These are phyloP conservation scores for Ogataea hybrid DNA, from an alignment of 1,139 yeast genomes.

Conservation along the genomic window DNA sequence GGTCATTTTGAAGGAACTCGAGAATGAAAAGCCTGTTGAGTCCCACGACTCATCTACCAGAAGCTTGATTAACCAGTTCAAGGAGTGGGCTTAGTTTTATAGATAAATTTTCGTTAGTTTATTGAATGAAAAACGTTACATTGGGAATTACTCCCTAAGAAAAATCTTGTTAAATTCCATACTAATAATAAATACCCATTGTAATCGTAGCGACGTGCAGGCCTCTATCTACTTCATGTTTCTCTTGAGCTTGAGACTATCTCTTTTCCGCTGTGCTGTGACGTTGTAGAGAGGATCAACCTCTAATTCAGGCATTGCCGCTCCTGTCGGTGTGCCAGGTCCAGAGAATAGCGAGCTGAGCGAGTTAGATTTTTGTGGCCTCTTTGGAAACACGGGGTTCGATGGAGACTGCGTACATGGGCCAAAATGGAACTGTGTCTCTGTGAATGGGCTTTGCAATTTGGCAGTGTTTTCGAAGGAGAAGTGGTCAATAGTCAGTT, in stretches of 20 bases:
- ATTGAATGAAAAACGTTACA: background rate
- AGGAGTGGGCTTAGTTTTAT: conserved; percentile 63
- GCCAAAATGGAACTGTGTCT: conserved; percentile 17
- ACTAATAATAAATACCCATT: background rate
- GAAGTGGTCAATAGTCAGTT: conserved; percentile 15
- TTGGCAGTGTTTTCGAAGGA: conserved; percentile 19
- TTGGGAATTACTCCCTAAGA: background rate
- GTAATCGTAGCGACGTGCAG: background rate
- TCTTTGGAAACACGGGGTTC: background rate
- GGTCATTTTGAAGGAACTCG: conserved; percentile 87
- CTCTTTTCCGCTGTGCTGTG: conserved; percentile 40
- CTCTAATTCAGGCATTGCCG: conserved; percentile 18
- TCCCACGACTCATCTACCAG: conserved; percentile 90
- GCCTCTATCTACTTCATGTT: conserved; percentile 22
- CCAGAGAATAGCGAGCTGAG: conserved; percentile 7
- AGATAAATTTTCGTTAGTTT: background rate
- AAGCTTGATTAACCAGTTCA: conserved; percentile 91
- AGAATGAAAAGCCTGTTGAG: conserved; percentile 51
- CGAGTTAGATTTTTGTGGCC: conserved; percentile 8
- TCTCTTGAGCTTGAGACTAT: conserved; percentile 39
- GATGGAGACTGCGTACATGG: conserved; percentile 1
- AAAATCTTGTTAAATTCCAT: background rate
- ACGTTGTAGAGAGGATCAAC: conserved; percentile 33
- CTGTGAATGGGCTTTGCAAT: conserved; percentile 26
- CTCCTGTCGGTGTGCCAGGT: conserved; percentile 9